Percentiles rank a stretch among this genome's conserved stretches.
phyloP scores from a whole-genome alignment of 2,329 filamentous ascomycete genomes.

The Pseudofabraea citricarpa region DNA sequence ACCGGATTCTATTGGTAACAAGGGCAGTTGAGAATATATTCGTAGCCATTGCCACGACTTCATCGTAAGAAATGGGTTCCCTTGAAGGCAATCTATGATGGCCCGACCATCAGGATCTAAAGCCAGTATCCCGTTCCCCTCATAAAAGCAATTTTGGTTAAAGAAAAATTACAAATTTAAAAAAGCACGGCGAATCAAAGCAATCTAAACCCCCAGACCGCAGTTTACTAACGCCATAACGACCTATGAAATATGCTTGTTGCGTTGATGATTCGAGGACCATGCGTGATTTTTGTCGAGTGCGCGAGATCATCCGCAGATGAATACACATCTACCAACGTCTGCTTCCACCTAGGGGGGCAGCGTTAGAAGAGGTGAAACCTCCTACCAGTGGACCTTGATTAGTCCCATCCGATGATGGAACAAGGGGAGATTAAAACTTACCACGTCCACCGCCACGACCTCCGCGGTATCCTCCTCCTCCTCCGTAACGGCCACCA shows the following conservation, averaged over 20 bases:
- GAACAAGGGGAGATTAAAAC: conserved; percentile 21
- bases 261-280: not conserved
- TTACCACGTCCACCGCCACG: conserved; percentile 40
- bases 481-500: conserved; percentile 62
- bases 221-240: conserved; percentile 26
- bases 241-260: conserved; percentile 22
- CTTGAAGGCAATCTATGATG: conserved; percentile 2
- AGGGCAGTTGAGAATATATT: not conserved
- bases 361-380: conserved; percentile 53
- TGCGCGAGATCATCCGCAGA: conserved; percentile 11
- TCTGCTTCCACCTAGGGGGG: conserved; percentile 49
- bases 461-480: conserved; percentile 46
- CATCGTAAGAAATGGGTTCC: not conserved
- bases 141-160: conserved; percentile 19
- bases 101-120: not conserved
- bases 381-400: conserved; percentile 36
- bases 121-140: conserved; percentile 4
- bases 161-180: conserved; percentile 18
- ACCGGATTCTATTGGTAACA: too few species aligned
- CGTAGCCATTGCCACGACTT: not conserved
- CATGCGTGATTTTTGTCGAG: conserved; percentile 6
- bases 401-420: conserved; percentile 30
- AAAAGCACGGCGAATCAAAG: conserved; percentile 15
- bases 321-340: conserved; percentile 44
- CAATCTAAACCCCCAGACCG: conserved; percentile 20